These are phyloP conservation scores for Pochonia chlamydosporia DNA, from an alignment of 2,329 filamentous ascomycete species.

Conservation along the genomic window DNA sequence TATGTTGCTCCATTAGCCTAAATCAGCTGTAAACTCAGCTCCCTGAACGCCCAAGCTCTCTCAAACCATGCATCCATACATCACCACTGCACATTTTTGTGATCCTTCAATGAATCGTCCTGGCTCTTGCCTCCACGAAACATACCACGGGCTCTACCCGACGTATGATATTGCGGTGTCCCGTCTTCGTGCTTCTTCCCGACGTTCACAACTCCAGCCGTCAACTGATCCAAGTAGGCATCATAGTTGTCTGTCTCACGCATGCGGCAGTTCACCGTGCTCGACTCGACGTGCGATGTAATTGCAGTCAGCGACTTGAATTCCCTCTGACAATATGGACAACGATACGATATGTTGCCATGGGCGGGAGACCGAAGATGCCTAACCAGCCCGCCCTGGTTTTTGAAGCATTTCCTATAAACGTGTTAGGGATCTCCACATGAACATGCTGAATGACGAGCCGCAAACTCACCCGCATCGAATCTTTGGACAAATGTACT, in stretches of 20 bases:
- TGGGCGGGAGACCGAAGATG: constrained; percentile 43
- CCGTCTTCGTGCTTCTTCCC: constrained; percentile 17
- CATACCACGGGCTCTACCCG: constrained; percentile 10
- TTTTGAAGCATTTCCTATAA: constrained; percentile 38
- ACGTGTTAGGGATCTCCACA: no score
- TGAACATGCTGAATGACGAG: not conserved
- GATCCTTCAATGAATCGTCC: not conserved
- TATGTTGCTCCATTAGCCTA: no score
- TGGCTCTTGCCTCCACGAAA: not conserved
- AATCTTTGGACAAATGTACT: constrained; percentile 48
- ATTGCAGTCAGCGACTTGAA: constrained; percentile 38
- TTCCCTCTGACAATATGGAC: constrained; percentile 36
- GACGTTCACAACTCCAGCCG: constrained; percentile 24
- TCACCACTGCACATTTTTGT: not conserved
- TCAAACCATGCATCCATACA: no score
- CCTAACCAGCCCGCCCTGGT: constrained; percentile 20
- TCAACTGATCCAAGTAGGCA: constrained; percentile 25
- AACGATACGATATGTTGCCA: constrained; percentile 26
- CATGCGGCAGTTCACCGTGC: constrained; percentile 34
- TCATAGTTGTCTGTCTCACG: constrained; percentile 32
- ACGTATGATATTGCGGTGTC: constrained; percentile 19
- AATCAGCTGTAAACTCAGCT: no score
- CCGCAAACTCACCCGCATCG: constrained; percentile 41
- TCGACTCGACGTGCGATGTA: constrained; percentile 43
- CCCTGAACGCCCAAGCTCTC: no score